These are phyloP conservation scores for Irineochytrium annulatum DNA, from an alignment of 192 early-diverging fungal genomes.

Conservation along the genomic window DNA sequence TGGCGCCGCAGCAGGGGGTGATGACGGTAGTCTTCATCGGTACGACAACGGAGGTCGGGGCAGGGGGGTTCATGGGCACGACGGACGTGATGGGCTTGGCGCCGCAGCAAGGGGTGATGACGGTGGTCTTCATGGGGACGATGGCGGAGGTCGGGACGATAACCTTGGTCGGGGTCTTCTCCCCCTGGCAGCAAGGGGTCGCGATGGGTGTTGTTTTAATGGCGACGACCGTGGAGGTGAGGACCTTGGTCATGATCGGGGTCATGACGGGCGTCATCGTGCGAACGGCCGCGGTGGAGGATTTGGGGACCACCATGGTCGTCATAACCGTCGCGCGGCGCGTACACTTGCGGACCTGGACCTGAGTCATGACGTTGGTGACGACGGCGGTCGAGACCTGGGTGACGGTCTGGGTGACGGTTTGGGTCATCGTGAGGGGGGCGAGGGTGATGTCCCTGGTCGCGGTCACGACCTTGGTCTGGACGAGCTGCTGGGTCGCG, in stretches of 20 bases:
- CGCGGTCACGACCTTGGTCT: background rate
- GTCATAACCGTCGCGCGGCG: too few relatives aligned
- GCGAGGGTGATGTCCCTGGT: background rate
- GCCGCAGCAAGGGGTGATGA: background rate
- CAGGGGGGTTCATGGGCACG: background rate
- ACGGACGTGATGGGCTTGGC: background rate
- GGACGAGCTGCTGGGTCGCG: too few relatives aligned
- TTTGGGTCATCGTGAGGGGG: background rate
- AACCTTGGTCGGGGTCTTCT: too few relatives aligned
- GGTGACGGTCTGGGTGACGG: slow-evolving; percentile 1
- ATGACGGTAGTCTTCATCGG: background rate
- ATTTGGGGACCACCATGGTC: too few relatives aligned
- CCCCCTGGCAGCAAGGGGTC: too few relatives aligned
- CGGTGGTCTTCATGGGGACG: too few relatives aligned
- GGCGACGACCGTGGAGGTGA: too few relatives aligned
- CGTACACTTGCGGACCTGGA: slow-evolving; percentile 4
- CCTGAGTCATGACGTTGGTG: background rate
- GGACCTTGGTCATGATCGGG: too few relatives aligned
- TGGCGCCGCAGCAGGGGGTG: background rate
- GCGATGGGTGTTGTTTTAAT: too few relatives aligned
- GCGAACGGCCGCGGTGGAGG: too few relatives aligned
- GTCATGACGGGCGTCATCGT: too few relatives aligned
- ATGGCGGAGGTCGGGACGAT: too few relatives aligned
- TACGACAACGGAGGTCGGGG: background rate
- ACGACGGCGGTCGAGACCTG: background rate